phyloP scores from a whole-genome alignment of 2,329 filamentous ascomycete genomes.

The Exophiala lecanii-corni region DNA sequence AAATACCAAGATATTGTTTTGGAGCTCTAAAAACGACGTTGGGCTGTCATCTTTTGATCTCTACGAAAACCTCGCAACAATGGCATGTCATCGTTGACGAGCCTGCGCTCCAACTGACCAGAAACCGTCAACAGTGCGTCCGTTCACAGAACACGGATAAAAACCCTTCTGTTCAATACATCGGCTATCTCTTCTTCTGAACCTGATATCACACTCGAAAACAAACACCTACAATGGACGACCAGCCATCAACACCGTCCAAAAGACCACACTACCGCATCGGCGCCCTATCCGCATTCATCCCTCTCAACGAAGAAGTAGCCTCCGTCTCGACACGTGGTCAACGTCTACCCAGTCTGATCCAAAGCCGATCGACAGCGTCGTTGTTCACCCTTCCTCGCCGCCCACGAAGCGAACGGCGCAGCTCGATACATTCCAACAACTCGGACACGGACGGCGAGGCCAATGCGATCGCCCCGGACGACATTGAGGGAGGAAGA shows the following conservation, averaged over 20 bases:
- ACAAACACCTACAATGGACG: slow-evolving; percentile 1
- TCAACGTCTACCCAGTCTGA: slow-evolving; percentile 33
- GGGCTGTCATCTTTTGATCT: too few relatives aligned
- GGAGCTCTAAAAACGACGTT: too few relatives aligned
- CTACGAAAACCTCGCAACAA: too few relatives aligned
- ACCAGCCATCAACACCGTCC: not conserved
- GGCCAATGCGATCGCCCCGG: slow-evolving; percentile 9
- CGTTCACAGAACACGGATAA: too few relatives aligned
- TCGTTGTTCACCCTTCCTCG: slow-evolving; percentile 22
- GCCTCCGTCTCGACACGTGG: slow-evolving; percentile 37
- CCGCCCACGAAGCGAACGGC: slow-evolving; percentile 6
- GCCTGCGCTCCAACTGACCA: too few relatives aligned
- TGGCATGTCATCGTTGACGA: too few relatives aligned
- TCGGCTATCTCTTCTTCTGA: too few relatives aligned
- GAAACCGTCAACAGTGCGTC: too few relatives aligned
- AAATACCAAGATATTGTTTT: too few relatives aligned
- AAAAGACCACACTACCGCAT: slow-evolving; percentile 21
- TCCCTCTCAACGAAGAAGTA: slow-evolving; percentile 32
- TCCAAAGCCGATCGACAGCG: slow-evolving; percentile 26
- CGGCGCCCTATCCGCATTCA: slow-evolving; percentile 24
- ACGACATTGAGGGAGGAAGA: not conserved
- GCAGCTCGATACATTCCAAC: slow-evolving; percentile 20
- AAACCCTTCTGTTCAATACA: too few relatives aligned
- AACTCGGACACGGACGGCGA: slow-evolving; percentile 23
- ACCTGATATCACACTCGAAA: too few relatives aligned